Percentiles rank a stretch among this genome's conserved stretches.
Conservation (phyloP, 148 eudicot genomes). For the Silene latifolia region DNA sequence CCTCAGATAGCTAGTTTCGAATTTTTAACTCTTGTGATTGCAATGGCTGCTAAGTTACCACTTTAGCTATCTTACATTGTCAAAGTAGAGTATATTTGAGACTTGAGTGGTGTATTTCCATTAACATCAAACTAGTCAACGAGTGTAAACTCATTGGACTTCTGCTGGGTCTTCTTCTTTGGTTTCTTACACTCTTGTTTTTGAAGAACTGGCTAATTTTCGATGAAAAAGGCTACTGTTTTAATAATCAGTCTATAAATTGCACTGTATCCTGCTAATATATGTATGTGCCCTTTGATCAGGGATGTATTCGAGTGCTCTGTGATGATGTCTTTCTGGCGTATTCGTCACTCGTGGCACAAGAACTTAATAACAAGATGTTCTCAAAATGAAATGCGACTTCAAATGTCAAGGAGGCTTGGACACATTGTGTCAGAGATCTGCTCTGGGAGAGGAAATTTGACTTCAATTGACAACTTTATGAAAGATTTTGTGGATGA, state of each 20-base stretch:
- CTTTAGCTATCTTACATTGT: neutral
- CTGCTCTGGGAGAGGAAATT: constrained; percentile 50
- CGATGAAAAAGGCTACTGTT: neutral
- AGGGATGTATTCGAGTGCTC: constrained; percentile 95
- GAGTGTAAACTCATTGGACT: neutral
- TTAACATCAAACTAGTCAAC: neutral
- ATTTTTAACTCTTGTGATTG: neutral
- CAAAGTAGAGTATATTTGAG: neutral
- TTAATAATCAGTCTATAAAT: neutral
- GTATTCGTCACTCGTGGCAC: constrained; percentile 95
- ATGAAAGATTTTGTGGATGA: constrained; percentile 58
- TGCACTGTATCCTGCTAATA: constrained; percentile 4
- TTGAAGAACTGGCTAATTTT: neutral
- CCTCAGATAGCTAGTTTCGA: neutral
- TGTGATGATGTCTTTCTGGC: constrained; percentile 85
- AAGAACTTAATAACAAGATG: constrained; percentile 77
- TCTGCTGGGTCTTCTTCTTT: neutral
- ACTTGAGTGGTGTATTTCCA: neutral
- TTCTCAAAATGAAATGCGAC: constrained; percentile 48
- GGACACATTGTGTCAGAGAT: constrained; percentile 53
- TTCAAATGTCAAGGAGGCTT: constrained; percentile 53
- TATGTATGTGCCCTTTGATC: constrained; percentile 19
- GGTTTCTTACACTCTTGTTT: neutral
- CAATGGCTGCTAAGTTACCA: neutral
- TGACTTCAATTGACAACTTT: constrained; percentile 45